phyloP scores from a whole-genome alignment of 2,329 filamentous ascomycete species.

The Akanthomyces uredinophilus region DNA sequence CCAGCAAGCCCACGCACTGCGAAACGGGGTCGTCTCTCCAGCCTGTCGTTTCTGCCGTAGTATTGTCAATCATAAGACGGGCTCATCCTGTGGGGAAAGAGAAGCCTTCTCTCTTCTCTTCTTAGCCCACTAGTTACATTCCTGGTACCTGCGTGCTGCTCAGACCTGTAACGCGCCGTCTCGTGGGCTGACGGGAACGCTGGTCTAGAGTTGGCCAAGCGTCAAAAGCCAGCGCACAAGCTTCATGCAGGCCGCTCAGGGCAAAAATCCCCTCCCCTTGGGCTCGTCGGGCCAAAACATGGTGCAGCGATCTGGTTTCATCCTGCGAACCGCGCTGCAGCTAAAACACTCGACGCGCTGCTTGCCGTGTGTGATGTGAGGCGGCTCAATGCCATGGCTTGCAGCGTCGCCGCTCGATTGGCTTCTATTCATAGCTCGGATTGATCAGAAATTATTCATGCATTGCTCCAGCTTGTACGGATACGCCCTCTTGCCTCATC shows the following conservation, averaged over 20 bases:
- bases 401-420: not conserved
- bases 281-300: not conserved
- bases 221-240: not conserved
- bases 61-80: not conserved
- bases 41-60: not conserved
- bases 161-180: constrained; percentile 1
- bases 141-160: not conserved
- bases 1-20: not conserved
- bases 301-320: constrained; percentile 1
- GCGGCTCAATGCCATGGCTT: not conserved
- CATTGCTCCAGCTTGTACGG: not conserved
- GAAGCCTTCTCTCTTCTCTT: not conserved
- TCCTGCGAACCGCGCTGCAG: not conserved
- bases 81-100: not conserved
- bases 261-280: not conserved
- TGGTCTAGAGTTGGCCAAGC: not conserved
- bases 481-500: too few relatives aligned
- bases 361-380: not conserved
- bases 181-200: constrained; percentile 9
- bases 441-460: not conserved
- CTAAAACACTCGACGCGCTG: not conserved
- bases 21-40: not conserved
- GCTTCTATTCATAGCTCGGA: not conserved
- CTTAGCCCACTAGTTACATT: not conserved
- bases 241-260: not conserved